Base-by-base conservation (phyloP, 148 eudicot species). In the Vaccinium vitisidaea region DNA sequence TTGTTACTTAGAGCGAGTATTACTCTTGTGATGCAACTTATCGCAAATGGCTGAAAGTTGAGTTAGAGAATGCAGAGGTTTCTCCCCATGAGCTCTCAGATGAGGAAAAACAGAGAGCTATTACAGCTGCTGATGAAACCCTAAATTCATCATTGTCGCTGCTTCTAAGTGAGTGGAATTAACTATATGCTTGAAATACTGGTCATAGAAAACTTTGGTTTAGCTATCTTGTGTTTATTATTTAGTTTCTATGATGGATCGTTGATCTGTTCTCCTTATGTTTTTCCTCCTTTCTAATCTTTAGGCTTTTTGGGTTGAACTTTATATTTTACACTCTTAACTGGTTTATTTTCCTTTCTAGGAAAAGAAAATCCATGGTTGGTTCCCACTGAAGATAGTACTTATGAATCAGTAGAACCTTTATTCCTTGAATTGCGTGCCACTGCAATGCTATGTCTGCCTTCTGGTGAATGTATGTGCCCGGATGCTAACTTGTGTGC, bases 401-500 rank as follows among this genome's bases (percentile, higher is more conserved):
- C 89, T 30, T 89, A 86, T 87, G 90, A 88, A 80, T 74, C 92
- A 36, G 48, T 77, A 61, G 98, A 90, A 87, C 88, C 93, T 63
- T 86, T 89, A 54, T 92, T 89, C 91, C 91, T 96, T 74, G 98
- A 96, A 90, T 84, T 96, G 94, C 95, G 84, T 83, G 98, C 95
- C 75, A 90, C 94, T 74, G 98, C 98, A 53, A 95, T 95, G 84
- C 91, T 97, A n/a, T 93, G 95, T 86, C 87, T 91, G 90, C 92
- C 99, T 88, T 91, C 96, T 91, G 98, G 99, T 83, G 95, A 93
- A 87, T 97, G 96, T 82, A 80, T 95, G 91, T 80, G 84, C 89
- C 98, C 98, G 14, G 99, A 97, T 94, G 94, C 99, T 83, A 97
- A 96, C 54, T 82, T 95, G 89, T 97, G 99, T 86, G 91, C 99